Percentiles rank a stretch among this genome's conserved stretches.
Conservation (phyloP, 768 basidiomycete genomes). For the Boletus subparvulus region DNA sequence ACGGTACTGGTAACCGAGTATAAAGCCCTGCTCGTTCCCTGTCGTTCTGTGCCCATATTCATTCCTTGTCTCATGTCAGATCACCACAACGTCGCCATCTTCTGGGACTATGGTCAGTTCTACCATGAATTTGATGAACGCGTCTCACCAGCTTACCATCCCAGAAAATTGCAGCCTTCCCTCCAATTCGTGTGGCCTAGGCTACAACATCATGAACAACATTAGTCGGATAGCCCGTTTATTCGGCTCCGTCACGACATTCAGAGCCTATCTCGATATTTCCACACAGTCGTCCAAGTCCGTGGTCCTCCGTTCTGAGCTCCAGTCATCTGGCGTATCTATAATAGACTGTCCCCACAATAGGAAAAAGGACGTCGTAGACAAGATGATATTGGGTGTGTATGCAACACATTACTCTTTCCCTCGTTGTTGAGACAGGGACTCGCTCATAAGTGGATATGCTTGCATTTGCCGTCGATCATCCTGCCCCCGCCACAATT, state of each 20-base stretch:
- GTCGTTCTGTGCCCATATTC: constrained; percentile 6
- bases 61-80: constrained; percentile 32
- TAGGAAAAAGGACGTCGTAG: constrained; percentile 39
- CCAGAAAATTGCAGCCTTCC: constrained; percentile 35
- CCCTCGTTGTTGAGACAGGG: constrained; percentile 1
- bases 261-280: constrained; percentile 55
- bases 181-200: constrained; percentile 33
- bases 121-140: background rate
- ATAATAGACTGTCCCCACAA: constrained; percentile 37
- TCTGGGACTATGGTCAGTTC: constrained; percentile 37
- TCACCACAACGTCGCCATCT: constrained; percentile 43
- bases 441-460: constrained; percentile 53
- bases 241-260: constrained; percentile 47
- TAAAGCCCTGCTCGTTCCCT: constrained; percentile 15
- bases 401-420: background rate
- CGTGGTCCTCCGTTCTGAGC: constrained; percentile 37
- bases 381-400: constrained; percentile 49
- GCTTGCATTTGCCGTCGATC: constrained; percentile 63
- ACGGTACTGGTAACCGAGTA: constrained; percentile 14
- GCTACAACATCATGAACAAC: constrained; percentile 42
- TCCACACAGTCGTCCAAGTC: constrained; percentile 40
- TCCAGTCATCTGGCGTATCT: constrained; percentile 46
- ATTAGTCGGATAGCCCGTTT: constrained; percentile 45
- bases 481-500: constrained; percentile 50
- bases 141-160: constrained; percentile 3